Evolutionary conservation across 2,329 filamentous ascomycete species (phyloP).

Genomic region (Diaporthe destruens): DNA sequence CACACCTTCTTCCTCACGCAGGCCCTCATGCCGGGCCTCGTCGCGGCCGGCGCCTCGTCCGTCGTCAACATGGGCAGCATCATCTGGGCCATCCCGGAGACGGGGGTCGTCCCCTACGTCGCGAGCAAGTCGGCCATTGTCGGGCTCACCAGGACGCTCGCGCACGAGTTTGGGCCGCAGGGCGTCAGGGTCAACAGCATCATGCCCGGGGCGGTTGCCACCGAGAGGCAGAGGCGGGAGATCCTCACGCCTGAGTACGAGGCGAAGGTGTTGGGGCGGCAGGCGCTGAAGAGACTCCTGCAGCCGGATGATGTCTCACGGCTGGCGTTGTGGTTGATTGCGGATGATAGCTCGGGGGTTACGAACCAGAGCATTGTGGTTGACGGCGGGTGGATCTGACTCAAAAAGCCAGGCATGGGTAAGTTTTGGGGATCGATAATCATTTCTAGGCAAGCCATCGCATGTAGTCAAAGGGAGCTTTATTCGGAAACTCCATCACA

Average conservation of each 20-base stretch:
- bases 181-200: background rate
- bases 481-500: too few species aligned
- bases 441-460: background rate
- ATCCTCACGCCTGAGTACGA: background rate
- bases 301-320: background rate
- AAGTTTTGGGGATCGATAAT: background rate
- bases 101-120: background rate
- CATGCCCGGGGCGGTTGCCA: background rate
- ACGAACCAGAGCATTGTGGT: background rate
- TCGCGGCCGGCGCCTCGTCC: background rate
- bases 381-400: background rate
- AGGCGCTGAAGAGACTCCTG: background rate
- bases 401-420: background rate
- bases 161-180: background rate
- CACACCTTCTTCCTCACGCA: background rate
- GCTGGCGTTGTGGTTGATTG: background rate
- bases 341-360: background rate
- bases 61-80: background rate
- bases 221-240: background rate
- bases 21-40: background rate
- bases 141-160: background rate
- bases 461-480: background rate
- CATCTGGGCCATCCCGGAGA: background rate
- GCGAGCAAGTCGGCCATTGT: background rate
- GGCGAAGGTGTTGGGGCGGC: background rate